Percentiles rank a stretch among this genome's conserved stretches.
These are phyloP conservation scores for Lignosus rhinocerotis DNA, from an alignment of 1,284 basidiomycete species.

Conservation along the genomic window DNA sequence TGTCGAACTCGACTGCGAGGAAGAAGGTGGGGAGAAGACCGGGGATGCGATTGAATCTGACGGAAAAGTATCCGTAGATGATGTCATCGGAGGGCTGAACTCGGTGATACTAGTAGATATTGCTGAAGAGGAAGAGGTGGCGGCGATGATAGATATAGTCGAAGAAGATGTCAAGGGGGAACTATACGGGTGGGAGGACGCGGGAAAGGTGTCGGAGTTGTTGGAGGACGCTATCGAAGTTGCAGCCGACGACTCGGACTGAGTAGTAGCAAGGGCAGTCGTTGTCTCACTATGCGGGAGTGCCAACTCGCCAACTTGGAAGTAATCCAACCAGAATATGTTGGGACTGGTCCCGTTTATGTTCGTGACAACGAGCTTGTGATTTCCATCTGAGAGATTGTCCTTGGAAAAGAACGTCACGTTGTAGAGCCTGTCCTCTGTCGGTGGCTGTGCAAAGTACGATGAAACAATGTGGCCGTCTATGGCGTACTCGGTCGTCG, in stretches of 20 bases:
- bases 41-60: not conserved
- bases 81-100: not conserved
- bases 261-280: no score
- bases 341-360: not conserved
- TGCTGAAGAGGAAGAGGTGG: not conserved
- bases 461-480: not conserved
- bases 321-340: slow-evolving; percentile 1
- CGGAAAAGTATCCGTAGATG: not conserved
- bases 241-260: no score
- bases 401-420: not conserved
- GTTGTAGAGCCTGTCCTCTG: not conserved
- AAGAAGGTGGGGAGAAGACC: no score
- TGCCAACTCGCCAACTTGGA: not conserved
- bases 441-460: not conserved
- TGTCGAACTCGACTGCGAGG: not conserved
- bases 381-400: not conserved
- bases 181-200: not conserved
- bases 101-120: not conserved
- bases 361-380: not conserved
- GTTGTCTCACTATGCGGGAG: not conserved
- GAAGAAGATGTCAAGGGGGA: not conserved
- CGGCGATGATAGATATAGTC: not conserved
- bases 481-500: not conserved
- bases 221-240: no score
- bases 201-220: no score